A percentile compares a stretch with the other conserved stretches of the same genome.
Evolutionary conservation across 305 asterid species (phyloP).

Genomic region (Solanum hybrid): DNA sequence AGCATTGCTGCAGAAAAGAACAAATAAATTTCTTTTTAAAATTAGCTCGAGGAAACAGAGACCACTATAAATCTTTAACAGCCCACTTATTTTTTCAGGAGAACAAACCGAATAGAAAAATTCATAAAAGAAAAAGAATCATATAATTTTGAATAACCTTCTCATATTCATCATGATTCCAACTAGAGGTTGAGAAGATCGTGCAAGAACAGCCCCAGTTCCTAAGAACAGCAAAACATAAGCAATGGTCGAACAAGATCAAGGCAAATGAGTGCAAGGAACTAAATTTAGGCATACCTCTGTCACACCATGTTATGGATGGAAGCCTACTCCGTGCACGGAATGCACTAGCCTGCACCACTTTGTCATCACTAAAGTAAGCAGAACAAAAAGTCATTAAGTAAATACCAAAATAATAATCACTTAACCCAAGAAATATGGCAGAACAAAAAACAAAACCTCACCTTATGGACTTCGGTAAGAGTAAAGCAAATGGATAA

Average conservation of each 20-base stretch:
- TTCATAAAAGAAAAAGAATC: background rate
- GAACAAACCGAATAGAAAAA: background rate
- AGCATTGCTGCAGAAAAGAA: constrained; percentile 53
- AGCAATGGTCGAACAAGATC: constrained; percentile 1
- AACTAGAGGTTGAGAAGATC: constrained; percentile 94
- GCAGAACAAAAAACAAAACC: constrained; percentile 3
- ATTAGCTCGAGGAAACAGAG: background rate
- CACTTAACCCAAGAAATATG: constrained; percentile 11
- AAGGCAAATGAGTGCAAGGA: constrained; percentile 12
- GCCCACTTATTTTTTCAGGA: background rate
- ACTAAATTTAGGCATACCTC: constrained; percentile 37
- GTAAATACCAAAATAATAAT: constrained; percentile 16
- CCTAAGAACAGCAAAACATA: constrained; percentile 38
- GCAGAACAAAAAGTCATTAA: constrained; percentile 20
- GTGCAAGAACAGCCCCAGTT: constrained; percentile 94
- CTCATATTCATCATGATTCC: constrained; percentile 99
- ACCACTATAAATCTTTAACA: background rate
- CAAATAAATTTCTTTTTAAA: background rate
- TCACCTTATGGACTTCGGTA: constrained; percentile 81
- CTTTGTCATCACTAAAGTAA: constrained; percentile 67
- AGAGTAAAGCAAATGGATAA: constrained; percentile 91
- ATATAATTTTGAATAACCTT: constrained; percentile 42
- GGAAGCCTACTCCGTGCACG: constrained; percentile 94
- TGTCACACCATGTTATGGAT: constrained; percentile 90
- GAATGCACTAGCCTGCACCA: constrained; percentile 75